Evolutionary conservation across 495 filamentous ascomycete genomes (phyloP).

Genomic region (Hypoxylon crocopeplum): DNA sequence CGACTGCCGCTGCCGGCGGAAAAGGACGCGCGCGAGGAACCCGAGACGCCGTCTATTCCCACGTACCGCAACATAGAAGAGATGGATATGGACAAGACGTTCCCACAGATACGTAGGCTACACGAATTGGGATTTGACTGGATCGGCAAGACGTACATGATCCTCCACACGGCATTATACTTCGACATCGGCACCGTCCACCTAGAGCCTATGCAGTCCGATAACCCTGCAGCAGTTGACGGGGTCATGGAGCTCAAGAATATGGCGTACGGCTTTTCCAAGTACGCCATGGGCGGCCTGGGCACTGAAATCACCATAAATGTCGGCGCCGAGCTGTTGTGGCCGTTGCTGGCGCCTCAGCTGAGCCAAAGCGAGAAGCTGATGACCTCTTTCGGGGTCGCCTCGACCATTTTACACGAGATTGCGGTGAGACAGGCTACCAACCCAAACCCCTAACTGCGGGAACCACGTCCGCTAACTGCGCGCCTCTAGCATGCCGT

Average conservation of each 20-base stretch:
- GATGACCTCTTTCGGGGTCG: slow-evolving; percentile 26
- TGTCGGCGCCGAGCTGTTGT: slow-evolving; percentile 40
- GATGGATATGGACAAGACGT: slow-evolving; percentile 7
- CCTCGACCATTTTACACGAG: slow-evolving; percentile 44
- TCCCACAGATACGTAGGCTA: not conserved
- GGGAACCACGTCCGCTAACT: no score
- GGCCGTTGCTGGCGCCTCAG: slow-evolving; percentile 42
- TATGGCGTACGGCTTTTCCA: not conserved
- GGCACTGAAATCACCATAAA: not conserved
- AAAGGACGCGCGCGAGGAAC: not conserved
- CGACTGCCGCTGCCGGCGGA: slow-evolving; percentile 4
- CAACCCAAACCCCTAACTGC: no score
- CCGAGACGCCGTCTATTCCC: not conserved
- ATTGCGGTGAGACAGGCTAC: slow-evolving; percentile 31
- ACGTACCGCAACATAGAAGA: slow-evolving; percentile 5
- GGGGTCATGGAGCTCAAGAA: not conserved
- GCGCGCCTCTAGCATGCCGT: slow-evolving; percentile 41
- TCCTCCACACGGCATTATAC: not conserved
- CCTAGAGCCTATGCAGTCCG: not conserved
- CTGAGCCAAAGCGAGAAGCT: slow-evolving; percentile 44
- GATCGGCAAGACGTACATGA: not conserved
- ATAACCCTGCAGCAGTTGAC: not conserved
- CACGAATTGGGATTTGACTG: slow-evolving; percentile 19
- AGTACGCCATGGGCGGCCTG: not conserved
- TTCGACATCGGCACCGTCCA: slow-evolving; percentile 14